Evolutionary conservation across 2,329 filamentous ascomycete genomes (phyloP).

Genomic region (Hypoxylon sp.): DNA sequence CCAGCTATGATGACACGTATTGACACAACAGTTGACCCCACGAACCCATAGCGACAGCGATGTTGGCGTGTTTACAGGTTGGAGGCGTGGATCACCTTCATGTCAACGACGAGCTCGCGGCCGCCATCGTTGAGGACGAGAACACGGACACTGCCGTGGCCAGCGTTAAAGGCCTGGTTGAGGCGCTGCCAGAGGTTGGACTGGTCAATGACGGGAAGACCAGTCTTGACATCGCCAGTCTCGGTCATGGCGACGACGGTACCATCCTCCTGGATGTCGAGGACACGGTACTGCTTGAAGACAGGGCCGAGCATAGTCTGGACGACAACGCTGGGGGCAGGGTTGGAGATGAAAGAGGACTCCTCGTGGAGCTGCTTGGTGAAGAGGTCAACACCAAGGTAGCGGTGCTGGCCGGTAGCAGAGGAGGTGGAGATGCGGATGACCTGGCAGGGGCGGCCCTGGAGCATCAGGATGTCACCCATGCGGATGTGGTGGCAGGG

Average conservation of each 20-base stretch:
- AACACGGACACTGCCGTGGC: constrained; percentile 92
- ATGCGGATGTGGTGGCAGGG: constrained; percentile 99
- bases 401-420: constrained; percentile 99
- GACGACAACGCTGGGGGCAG: constrained; percentile 93
- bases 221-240: constrained; percentile 98
- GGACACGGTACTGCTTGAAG: constrained; percentile 99
- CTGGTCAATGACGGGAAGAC: constrained; percentile 93
- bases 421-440: constrained; percentile 99
- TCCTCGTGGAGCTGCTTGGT: constrained; percentile 99
- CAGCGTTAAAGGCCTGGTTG: constrained; percentile 85
- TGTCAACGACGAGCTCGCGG: constrained; percentile 96
- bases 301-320: constrained; percentile 99
- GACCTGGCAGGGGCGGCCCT: constrained; percentile 99
- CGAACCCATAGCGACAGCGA: constrained; percentile 43
- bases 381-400: constrained; percentile 99
- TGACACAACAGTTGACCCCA: constrained; percentile 49
- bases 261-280: constrained; percentile 93
- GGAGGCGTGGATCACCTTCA: constrained; percentile 94
- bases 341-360: constrained; percentile 97
- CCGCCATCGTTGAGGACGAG: constrained; percentile 95
- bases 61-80: constrained; percentile 64
- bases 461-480: constrained; percentile 97
- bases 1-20: constrained; percentile 43
- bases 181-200: constrained; percentile 88
- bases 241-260: constrained; percentile 96